These are phyloP conservation scores for Ascochyta koolunga DNA, from an alignment of 2,329 filamentous ascomycete species.

Conservation along the genomic window DNA sequence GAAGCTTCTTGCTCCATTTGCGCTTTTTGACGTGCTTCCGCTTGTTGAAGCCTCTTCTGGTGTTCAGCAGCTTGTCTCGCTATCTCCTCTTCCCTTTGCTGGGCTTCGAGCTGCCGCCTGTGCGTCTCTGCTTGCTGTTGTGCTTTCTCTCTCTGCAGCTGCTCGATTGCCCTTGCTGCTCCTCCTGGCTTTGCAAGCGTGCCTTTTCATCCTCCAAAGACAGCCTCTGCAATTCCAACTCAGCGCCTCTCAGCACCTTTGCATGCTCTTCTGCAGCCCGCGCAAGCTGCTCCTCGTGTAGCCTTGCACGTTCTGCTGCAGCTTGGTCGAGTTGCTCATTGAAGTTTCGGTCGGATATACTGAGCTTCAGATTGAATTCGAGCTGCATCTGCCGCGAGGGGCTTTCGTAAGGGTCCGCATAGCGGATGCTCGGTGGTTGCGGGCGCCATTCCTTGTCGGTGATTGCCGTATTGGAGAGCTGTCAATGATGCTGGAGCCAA, in stretches of 20 bases:
- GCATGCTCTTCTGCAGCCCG: slow-evolving; percentile 71
- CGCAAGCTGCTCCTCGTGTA: slow-evolving; percentile 69
- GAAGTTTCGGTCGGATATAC: slow-evolving; percentile 53
- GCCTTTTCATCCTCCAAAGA: slow-evolving; percentile 50
- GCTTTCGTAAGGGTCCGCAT: slow-evolving; percentile 38
- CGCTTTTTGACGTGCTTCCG: slow-evolving; percentile 37
- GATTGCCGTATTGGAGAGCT: slow-evolving; percentile 42
- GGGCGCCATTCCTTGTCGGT: slow-evolving; percentile 34
- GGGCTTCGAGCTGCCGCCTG: slow-evolving; percentile 42
- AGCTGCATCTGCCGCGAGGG: slow-evolving; percentile 44
- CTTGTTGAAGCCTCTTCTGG: slow-evolving; percentile 38
- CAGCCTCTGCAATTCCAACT: slow-evolving; percentile 59
- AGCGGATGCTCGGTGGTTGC: slow-evolving; percentile 32
- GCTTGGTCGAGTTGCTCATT: slow-evolving; percentile 67
- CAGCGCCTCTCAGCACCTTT: slow-evolving; percentile 63
- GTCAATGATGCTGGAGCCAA: slow-evolving; percentile 40
- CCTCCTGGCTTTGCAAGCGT: slow-evolving; percentile 41
- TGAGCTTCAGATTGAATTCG: slow-evolving; percentile 52
- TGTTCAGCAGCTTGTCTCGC: slow-evolving; percentile 36
- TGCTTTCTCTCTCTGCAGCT: slow-evolving; percentile 52
- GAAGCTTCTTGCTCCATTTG: slow-evolving; percentile 41
- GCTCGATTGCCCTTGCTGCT: slow-evolving; percentile 48
- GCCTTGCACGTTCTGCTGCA: slow-evolving; percentile 66
- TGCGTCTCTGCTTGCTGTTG: slow-evolving; percentile 48
- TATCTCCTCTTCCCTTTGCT: slow-evolving; percentile 40